Conservation (phyloP, 139 green algal species). For the Picochlorum sp. region DNA sequence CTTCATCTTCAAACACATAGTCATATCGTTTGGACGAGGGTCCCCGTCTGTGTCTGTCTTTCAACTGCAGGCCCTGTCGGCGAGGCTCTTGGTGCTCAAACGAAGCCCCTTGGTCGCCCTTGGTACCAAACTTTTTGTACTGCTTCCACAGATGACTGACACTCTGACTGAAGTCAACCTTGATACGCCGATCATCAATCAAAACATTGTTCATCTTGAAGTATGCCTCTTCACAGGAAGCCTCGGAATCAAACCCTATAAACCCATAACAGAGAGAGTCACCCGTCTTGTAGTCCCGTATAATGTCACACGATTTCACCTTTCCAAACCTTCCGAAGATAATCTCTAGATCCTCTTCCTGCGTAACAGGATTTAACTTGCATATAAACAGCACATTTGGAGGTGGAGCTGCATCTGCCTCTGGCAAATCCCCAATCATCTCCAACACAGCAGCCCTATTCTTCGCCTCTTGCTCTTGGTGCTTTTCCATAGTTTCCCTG, state of each 20-base stretch:
- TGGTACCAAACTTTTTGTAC: constrained; percentile 57
- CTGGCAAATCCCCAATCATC: constrained; percentile 92
- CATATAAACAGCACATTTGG: constrained; percentile 97
- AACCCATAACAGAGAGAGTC: constrained; percentile 95
- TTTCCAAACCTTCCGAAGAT: constrained; percentile 96
- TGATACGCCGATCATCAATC: constrained; percentile 92
- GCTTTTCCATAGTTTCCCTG: constrained; percentile 76
- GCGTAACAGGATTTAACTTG: constrained; percentile 93
- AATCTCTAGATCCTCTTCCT: constrained; percentile 96
- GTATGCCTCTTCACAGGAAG: constrained; percentile 81
- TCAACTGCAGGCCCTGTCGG: no score
- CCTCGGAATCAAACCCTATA: constrained; percentile 76
- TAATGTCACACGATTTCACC: constrained; percentile 86
- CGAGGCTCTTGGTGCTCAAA: constrained; percentile 3
- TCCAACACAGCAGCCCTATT: constrained; percentile 91
- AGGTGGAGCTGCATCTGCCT: constrained; percentile 86
- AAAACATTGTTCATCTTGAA: constrained; percentile 99
- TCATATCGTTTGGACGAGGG: no score
- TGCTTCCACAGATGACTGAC: constrained; percentile 92
- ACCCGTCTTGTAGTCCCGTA: constrained; percentile 91
- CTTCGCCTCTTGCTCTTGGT: constrained; percentile 68
- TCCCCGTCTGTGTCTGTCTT: no score
- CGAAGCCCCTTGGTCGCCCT: constrained; percentile 18
- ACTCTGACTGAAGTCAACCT: constrained; percentile 74
- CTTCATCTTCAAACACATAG: no score